Conservation (phyloP, 2,329 filamentous ascomycete species). For the Tolypocladium amazonense region DNA sequence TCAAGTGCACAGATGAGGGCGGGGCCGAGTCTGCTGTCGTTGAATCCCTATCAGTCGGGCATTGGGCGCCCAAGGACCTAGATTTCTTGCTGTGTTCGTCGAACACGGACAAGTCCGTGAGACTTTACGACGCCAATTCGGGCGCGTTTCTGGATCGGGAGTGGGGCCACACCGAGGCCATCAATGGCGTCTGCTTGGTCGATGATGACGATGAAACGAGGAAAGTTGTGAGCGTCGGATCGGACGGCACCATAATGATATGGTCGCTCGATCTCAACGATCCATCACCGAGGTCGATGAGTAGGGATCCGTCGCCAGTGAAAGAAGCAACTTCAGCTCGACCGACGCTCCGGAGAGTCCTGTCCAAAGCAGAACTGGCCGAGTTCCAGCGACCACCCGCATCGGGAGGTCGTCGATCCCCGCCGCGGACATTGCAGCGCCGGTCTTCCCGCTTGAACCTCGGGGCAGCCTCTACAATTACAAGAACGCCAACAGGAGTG, state of each 20-base stretch:
- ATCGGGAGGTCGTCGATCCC: conserved; percentile 39
- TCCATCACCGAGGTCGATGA: conserved; percentile 25
- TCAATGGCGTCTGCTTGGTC: conserved; percentile 72
- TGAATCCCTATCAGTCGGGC: conserved; percentile 61
- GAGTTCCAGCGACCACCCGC: conserved; percentile 55
- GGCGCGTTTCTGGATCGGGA: conserved; percentile 76
- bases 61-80: conserved; percentile 40
- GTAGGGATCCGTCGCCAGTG: conserved; percentile 43
- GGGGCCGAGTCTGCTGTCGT: conserved; percentile 73
- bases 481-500: conserved; percentile 27
- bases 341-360: conserved; percentile 70
- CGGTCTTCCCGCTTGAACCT: conserved; percentile 44
- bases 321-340: conserved; percentile 45
- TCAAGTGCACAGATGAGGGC: conserved; percentile 75
- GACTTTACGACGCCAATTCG: conserved; percentile 72
- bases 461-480: conserved; percentile 17
- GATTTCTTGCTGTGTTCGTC: conserved; percentile 77
- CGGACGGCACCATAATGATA: conserved; percentile 76
- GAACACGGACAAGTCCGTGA: conserved; percentile 89
- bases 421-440: conserved; percentile 41
- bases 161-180: conserved; percentile 90
- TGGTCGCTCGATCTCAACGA: conserved; percentile 52
- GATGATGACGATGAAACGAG: conserved; percentile 45
- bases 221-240: conserved; percentile 61
- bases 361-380: conserved; percentile 79